Conservation (phyloP, 2,329 filamentous ascomycete genomes). For the Sporothrix dimorphospora region DNA sequence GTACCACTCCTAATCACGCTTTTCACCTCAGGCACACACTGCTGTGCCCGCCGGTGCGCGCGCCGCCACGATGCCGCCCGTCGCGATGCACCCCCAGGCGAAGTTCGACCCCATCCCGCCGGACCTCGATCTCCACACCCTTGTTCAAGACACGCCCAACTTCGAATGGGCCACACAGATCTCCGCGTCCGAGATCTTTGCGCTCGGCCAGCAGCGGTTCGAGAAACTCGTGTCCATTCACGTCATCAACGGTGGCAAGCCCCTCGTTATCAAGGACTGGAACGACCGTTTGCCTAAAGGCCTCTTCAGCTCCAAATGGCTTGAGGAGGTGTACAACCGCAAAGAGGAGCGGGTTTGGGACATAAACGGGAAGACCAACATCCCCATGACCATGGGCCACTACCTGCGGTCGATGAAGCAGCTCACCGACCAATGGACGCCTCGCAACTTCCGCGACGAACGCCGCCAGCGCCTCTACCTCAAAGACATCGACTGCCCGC, state of each 20-base stretch:
- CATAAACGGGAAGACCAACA: slow-evolving; percentile 69
- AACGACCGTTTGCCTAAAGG: slow-evolving; percentile 72
- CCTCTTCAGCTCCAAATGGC: slow-evolving; percentile 80
- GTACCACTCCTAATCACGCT: not conserved
- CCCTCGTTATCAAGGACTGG: slow-evolving; percentile 89
- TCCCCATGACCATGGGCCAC: slow-evolving; percentile 85
- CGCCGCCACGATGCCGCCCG: slow-evolving; percentile 63
- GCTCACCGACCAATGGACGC: slow-evolving; percentile 79
- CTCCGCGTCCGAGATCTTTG: slow-evolving; percentile 74
- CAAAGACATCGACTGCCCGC: slow-evolving; percentile 95
- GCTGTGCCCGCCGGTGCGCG: not conserved
- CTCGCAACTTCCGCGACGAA: slow-evolving; percentile 75
- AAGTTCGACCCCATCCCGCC: slow-evolving; percentile 92
- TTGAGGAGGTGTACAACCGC: slow-evolving; percentile 75
- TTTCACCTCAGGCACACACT: not conserved
- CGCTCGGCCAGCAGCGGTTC: slow-evolving; percentile 76
- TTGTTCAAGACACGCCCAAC: slow-evolving; percentile 79
- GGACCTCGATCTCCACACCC: slow-evolving; percentile 72
- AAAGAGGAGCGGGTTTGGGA: slow-evolving; percentile 87
- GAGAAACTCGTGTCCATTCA: slow-evolving; percentile 83
- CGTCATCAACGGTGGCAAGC: slow-evolving; percentile 82
- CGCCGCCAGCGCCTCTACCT: slow-evolving; percentile 85
- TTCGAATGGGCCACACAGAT: slow-evolving; percentile 87
- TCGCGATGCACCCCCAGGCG: slow-evolving; percentile 74
- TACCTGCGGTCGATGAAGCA: slow-evolving; percentile 87